phyloP scores from a whole-genome alignment of 345 rosid genomes.

The Triadica sebifera region DNA sequence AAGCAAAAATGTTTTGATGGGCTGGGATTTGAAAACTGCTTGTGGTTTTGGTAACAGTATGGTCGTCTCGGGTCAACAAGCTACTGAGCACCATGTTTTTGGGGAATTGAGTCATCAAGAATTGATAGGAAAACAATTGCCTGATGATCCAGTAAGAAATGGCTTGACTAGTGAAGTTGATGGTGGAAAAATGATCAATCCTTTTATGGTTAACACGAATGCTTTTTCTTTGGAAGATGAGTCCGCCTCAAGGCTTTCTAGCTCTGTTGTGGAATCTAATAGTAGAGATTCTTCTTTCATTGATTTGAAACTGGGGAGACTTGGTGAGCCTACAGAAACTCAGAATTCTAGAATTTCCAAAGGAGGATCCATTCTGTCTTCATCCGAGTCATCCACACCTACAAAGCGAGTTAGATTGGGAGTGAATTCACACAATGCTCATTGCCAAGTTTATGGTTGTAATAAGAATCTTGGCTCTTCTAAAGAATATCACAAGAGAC shows the following conservation, averaged over 20 bases:
- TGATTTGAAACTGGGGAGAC: slow-evolving; percentile 71
- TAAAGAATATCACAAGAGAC: slow-evolving; percentile 59
- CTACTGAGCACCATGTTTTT: slow-evolving; percentile 21
- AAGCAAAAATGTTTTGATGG: slow-evolving; percentile 27
- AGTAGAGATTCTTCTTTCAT: slow-evolving; percentile 45
- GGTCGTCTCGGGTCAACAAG: slow-evolving; percentile 29
- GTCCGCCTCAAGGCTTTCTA: slow-evolving; percentile 43
- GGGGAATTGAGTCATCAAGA: slow-evolving; percentile 39
- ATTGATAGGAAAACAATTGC: slow-evolving; percentile 24
- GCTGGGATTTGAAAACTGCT: slow-evolving; percentile 37
- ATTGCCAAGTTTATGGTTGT: slow-evolving; percentile 59
- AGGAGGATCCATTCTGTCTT: slow-evolving; percentile 8
- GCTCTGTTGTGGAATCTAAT: slow-evolving; percentile 37
- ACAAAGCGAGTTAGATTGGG: slow-evolving; percentile 15
- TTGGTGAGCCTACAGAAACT: slow-evolving; percentile 40
- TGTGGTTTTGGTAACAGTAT: slow-evolving; percentile 26
- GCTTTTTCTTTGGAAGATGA: slow-evolving; percentile 35
- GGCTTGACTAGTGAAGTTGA: slow-evolving; percentile 23
- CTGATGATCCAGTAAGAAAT: slow-evolving; percentile 25
- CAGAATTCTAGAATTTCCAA: slow-evolving; percentile 18
- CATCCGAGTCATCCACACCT: slow-evolving; percentile 14
- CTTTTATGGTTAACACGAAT: slow-evolving; percentile 24
- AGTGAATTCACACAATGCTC: slow-evolving; percentile 30
- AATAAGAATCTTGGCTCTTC: slow-evolving; percentile 50
- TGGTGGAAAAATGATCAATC: slow-evolving; percentile 29